Evolutionary conservation across 139 green algal genomes (phyloP).

Genomic region (Chlamydomonas schloesseri): DNA sequence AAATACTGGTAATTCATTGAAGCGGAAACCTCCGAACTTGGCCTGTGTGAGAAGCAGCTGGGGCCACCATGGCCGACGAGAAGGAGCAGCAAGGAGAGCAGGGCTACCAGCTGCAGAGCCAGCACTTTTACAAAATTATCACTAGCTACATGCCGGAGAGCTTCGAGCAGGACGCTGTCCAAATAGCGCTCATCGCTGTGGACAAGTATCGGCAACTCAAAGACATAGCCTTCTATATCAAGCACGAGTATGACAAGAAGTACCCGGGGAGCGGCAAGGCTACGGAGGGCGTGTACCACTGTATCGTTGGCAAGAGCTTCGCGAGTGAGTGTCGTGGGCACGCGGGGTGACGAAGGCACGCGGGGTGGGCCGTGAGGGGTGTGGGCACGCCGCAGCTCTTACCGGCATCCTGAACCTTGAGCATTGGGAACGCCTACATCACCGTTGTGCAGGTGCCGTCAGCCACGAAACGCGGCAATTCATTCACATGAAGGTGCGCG

Average conservation of each 20-base stretch:
- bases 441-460: slow-evolving; percentile 62
- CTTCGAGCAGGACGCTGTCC: slow-evolving; percentile 65
- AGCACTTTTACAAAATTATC: slow-evolving; percentile 61
- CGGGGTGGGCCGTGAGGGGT: too few species aligned
- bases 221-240: slow-evolving; percentile 80
- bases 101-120: slow-evolving; percentile 55
- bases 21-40: too few species aligned
- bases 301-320: slow-evolving; percentile 80
- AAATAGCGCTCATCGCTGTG: slow-evolving; percentile 60
- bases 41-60: too few species aligned
- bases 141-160: slow-evolving; percentile 61
- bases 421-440: too few species aligned
- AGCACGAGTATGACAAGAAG: slow-evolving; percentile 81
- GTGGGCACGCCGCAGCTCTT: too few species aligned
- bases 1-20: too few species aligned
- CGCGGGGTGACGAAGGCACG: background rate
- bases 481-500: slow-evolving; percentile 73
- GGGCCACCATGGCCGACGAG: too few species aligned
- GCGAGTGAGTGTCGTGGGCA: slow-evolving; percentile 68
- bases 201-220: slow-evolving; percentile 73
- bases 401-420: too few species aligned
- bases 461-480: slow-evolving; percentile 83
- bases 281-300: slow-evolving; percentile 88
- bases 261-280: slow-evolving; percentile 81
- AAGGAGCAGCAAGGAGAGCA: background rate